A percentile compares a stretch with the other conserved stretches of the same genome.
Evolutionary conservation across 495 filamentous ascomycete genomes (phyloP).

Genomic region (Trichoderma virens): DNA sequence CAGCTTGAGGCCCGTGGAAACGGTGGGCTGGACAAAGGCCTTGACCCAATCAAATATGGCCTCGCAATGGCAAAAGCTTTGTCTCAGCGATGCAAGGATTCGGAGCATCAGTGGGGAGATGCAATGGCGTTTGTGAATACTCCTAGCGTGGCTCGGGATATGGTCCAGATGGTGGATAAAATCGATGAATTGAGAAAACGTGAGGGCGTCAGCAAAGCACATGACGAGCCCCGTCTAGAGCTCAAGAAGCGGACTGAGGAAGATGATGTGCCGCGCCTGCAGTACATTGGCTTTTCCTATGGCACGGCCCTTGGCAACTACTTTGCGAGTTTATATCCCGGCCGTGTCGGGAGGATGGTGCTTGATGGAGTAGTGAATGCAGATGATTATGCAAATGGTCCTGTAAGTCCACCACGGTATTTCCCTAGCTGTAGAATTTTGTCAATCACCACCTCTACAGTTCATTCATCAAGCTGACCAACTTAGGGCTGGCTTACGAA

Average conservation of each 20-base stretch:
- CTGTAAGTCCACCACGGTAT: neutral
- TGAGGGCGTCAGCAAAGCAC: neutral
- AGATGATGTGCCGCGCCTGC: slow-evolving; percentile 18
- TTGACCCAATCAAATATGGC: neutral
- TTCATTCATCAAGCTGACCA: neutral
- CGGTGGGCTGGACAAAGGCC: slow-evolving; percentile 7
- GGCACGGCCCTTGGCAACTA: slow-evolving; percentile 50
- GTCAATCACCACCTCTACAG: no score
- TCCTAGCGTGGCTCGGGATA: slow-evolving; percentile 29
- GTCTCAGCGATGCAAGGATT: neutral
- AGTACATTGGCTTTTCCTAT: slow-evolving; percentile 56
- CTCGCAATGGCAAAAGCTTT: neutral
- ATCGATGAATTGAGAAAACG: slow-evolving; percentile 21
- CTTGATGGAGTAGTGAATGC: slow-evolving; percentile 30
- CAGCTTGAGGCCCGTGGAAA: slow-evolving; percentile 14
- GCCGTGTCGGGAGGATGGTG: slow-evolving; percentile 31
- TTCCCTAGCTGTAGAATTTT: neutral
- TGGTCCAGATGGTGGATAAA: slow-evolving; percentile 34
- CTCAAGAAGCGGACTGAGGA: neutral
- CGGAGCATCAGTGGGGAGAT: no score
- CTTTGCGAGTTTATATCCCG: slow-evolving; percentile 37
- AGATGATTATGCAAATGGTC: slow-evolving; percentile 22
- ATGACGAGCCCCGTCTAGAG: no score
- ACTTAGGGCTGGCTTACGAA: slow-evolving; percentile 31
- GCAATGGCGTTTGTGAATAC: no score